A percentile compares a stretch with the other conserved stretches of the same genome.
Evolutionary conservation across 306 rosid genomes (phyloP).

Genomic region (Casuarina glauca): DNA sequence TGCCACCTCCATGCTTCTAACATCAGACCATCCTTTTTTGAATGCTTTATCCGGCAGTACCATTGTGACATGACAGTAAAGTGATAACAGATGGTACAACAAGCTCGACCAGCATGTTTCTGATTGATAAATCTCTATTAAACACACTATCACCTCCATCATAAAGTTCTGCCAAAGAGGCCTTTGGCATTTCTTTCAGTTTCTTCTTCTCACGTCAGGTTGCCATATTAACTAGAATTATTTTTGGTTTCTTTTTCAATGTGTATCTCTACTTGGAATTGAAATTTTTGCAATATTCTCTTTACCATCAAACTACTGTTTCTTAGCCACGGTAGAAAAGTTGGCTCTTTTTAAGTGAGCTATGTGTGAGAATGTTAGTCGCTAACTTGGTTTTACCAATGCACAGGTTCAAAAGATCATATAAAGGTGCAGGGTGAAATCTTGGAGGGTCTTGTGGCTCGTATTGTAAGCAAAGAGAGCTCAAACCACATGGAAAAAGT

Average conservation of each 20-base stretch:
- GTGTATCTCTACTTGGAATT: conserved; percentile 6
- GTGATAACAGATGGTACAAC: not conserved
- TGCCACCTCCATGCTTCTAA: not conserved
- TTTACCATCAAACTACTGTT: conserved; percentile 7
- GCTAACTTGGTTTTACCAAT: conserved; percentile 23
- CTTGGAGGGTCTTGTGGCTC: conserved; percentile 98
- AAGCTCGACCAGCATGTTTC: not conserved
- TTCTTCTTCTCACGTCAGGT: not conserved
- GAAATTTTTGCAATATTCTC: conserved; percentile 12
- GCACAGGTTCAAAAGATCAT: conserved; percentile 88
- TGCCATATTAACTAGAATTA: not conserved
- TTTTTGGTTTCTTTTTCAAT: not conserved
- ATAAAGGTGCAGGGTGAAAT: conserved; percentile 90
- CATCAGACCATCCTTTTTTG: not conserved
- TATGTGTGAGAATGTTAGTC: conserved; percentile 18
- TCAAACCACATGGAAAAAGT: conserved; percentile 68
- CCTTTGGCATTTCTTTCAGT: not conserved
- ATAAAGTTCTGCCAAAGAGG: not conserved
- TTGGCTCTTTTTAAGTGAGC: conserved; percentile 24
- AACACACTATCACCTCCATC: not conserved
- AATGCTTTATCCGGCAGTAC: not conserved
- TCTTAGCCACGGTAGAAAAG: conserved; percentile 18
- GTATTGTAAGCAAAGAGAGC: conserved; percentile 84
- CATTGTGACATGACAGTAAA: not conserved
- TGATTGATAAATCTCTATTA: not conserved